Percentiles rank a stretch among this genome's conserved stretches.
Evolutionary conservation across 2,329 filamentous ascomycete genomes (phyloP).

Genomic region (Dryadomyces sulphureus): DNA sequence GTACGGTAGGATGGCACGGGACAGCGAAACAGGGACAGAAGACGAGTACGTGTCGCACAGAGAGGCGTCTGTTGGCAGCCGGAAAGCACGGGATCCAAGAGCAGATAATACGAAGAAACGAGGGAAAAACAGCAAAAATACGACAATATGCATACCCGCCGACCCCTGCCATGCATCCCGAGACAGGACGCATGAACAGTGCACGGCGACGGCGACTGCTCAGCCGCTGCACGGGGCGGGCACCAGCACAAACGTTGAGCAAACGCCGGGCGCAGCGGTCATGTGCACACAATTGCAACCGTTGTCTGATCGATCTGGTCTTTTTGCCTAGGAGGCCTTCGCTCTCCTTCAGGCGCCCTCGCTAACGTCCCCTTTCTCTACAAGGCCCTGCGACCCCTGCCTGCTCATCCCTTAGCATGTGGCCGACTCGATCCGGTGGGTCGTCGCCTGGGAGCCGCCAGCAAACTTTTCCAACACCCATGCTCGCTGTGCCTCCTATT

Average conservation of each 20-base stretch:
- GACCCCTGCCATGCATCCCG: too few relatives aligned
- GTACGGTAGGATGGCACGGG: too few relatives aligned
- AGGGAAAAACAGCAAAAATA: too few relatives aligned
- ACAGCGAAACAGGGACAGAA: too few relatives aligned
- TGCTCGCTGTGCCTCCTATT: neutral
- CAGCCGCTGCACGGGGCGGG: too few relatives aligned
- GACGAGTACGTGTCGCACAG: too few relatives aligned
- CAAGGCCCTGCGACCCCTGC: neutral
- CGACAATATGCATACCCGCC: too few relatives aligned
- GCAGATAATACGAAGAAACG: too few relatives aligned
- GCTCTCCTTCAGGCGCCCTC: neutral
- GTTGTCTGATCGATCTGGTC: neutral
- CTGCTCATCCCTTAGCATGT: neutral
- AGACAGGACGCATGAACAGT: conserved; percentile 1
- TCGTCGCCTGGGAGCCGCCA: neutral
- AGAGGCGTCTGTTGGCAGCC: too few relatives aligned
- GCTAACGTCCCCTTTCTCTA: neutral
- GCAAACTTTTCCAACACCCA: neutral
- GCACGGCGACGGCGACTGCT: neutral
- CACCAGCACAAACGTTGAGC: neutral
- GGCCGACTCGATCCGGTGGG: neutral
- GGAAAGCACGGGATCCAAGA: too few relatives aligned
- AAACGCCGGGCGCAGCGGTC: neutral
- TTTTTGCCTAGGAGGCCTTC: neutral
- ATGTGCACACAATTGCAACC: neutral